phyloP scores from a whole-genome alignment of 106 monocot genomes.

The Allium cepa region DNA sequence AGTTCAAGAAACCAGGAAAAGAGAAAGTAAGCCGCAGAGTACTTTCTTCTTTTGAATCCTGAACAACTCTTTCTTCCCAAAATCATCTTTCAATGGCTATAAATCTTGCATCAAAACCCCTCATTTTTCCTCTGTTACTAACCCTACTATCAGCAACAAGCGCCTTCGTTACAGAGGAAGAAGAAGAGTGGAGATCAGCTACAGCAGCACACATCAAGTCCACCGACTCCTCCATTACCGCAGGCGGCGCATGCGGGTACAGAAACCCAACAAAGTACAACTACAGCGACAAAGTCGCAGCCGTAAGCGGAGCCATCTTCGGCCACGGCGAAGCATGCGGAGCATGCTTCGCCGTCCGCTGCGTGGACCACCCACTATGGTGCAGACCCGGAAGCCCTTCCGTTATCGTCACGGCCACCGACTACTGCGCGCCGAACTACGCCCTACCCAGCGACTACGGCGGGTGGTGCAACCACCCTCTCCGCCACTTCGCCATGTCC shows the following conservation, averaged over 20 bases:
- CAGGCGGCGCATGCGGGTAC: conserved; percentile 78
- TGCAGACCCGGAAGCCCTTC: conserved; percentile 64
- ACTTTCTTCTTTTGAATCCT: background rate
- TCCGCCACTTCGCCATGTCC: conserved; percentile 72
- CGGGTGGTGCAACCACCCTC: conserved; percentile 89
- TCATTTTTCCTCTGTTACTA: background rate
- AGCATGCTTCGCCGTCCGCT: conserved; percentile 72
- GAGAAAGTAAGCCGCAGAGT: background rate
- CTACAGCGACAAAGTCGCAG: conserved; percentile 20
- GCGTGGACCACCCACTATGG: conserved; percentile 78
- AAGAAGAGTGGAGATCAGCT: conserved; percentile 7
- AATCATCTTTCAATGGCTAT: background rate
- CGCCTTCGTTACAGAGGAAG: background rate
- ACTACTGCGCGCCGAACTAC: conserved; percentile 87
- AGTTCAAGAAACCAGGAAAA: background rate
- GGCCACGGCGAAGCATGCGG: conserved; percentile 52
- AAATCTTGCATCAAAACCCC: background rate
- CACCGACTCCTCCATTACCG: background rate
- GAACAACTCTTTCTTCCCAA: background rate
- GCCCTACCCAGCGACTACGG: conserved; percentile 64
- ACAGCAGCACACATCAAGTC: conserved; percentile 2
- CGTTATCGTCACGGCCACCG: conserved; percentile 63
- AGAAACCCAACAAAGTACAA: conserved; percentile 29
- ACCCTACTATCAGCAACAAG: background rate
- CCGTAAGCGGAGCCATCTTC: conserved; percentile 61